phyloP scores from a whole-genome alignment of 495 filamentous ascomycete species.

The Elaphomyces granulatus region DNA sequence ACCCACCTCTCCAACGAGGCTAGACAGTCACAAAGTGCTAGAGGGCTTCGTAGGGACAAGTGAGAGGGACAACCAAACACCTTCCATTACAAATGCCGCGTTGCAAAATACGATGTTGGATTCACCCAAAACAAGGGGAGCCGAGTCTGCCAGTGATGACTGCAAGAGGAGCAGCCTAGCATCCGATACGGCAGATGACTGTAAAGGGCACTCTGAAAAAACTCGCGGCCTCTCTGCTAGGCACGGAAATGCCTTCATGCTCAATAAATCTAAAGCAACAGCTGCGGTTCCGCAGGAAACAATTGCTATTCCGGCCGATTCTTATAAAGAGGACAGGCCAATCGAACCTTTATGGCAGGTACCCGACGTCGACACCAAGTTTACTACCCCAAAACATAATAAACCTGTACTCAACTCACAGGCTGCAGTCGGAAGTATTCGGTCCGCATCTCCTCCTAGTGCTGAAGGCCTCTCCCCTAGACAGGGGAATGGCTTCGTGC shows the following conservation, averaged over 20 bases:
- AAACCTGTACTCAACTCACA: conserved; percentile 8
- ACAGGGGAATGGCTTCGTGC: too few relatives aligned
- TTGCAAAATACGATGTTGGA: neutral
- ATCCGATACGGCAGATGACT: neutral
- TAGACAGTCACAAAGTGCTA: too few relatives aligned
- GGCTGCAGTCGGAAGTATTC: conserved; percentile 7
- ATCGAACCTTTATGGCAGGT: conserved; percentile 25
- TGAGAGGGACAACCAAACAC: neutral
- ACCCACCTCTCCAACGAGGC: conserved; percentile 5
- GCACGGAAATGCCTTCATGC: too few relatives aligned
- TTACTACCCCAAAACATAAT: conserved; percentile 23
- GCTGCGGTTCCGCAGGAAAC: neutral
- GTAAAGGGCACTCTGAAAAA: neutral
- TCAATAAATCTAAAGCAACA: neutral
- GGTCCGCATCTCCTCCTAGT: conserved; percentile 24
- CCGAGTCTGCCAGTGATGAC: neutral
- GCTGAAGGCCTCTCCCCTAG: too few relatives aligned
- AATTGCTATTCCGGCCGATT: neutral
- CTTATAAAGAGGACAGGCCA: conserved; percentile 1
- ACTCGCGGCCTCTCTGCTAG: neutral
- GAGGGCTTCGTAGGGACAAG: too few relatives aligned
- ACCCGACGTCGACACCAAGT: conserved; percentile 23
- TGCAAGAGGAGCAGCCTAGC: neutral
- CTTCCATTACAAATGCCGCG: neutral
- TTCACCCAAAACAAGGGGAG: neutral